Evolutionary conservation across 495 filamentous ascomycete species (phyloP), one percentile per base, ranked within the genome.

Genomic region (Tuber umbilicatum): DNA sequence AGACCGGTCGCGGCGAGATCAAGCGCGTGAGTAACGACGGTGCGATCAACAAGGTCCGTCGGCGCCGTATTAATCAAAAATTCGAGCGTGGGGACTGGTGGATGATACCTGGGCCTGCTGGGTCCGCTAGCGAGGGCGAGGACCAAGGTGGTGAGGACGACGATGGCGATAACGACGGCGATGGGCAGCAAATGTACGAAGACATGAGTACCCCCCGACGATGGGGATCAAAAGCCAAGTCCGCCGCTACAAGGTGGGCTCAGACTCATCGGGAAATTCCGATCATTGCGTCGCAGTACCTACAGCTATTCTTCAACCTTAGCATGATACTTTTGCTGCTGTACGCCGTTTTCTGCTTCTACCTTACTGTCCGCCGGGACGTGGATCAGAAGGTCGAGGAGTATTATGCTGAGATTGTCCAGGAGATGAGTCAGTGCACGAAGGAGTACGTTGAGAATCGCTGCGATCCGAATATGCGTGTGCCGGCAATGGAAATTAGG

Each of bases 281-380:
- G 7, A 88, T 90, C 72, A 91, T 97, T 71, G 85, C 97, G 35
- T 93, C 93, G 40, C 91, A 89, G 83, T 99, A 94, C 88, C 85
- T 93, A 19, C 92, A 94, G 76, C 86, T 97, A 60, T 83, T 88
- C 14, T 89, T 97, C 80, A 97, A 97, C 81, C 75, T 92, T 75
- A 86, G 91, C 75, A 85, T 97, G 6, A 87, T 93, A 16, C 84
- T 87, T 60, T 83, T 89, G 16, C 85, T 89, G 16, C 85, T 94
- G 31, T 94, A 90, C 82, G 85, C 91, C n/a, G 84, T 93, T 43
- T 92, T 89, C 79, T 86, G 86, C 23, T 88, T 94, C 83, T 87
- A 91, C 78, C 82, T 86, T 35, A 89, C 92, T 9, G 89, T 99
- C 68, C 89, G 89, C 3, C 84, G 87, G 37, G 95, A 99, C 81